Conservation (phyloP, 2,329 filamentous ascomycete genomes). For the Alternaria solani region DNA sequence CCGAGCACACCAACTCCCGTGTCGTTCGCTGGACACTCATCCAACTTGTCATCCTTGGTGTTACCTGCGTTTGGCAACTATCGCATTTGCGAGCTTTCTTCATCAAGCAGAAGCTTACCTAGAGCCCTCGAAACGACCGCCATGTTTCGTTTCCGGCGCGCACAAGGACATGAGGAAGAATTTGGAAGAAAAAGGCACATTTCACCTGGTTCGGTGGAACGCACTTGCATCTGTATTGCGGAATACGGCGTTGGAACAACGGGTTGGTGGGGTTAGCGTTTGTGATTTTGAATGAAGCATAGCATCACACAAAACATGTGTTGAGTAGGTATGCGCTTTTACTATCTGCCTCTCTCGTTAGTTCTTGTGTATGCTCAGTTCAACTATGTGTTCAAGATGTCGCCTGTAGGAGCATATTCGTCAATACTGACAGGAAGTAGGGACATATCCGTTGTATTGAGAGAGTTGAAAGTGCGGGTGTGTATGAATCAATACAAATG, state of each 20-base stretch:
- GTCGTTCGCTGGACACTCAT: constrained; percentile 95
- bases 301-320: constrained; percentile 1
- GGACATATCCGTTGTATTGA: background rate
- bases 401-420: background rate
- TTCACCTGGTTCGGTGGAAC: constrained; percentile 12
- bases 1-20: constrained; percentile 87
- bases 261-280: constrained; percentile 15
- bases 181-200: constrained; percentile 20
- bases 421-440: background rate
- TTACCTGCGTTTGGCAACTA: constrained; percentile 95
- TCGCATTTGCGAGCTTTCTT: constrained; percentile 97
- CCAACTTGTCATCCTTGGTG: constrained; percentile 82
- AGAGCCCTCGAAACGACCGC: constrained; percentile 38
- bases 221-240: constrained; percentile 26
- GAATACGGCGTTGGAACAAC: constrained; percentile 30
- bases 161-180: background rate
- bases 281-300: constrained; percentile 16
- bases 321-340: background rate
- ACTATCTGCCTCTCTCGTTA: background rate
- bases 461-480: background rate
- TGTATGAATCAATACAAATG: background rate
- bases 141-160: background rate
- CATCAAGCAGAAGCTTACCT: constrained; percentile 99
- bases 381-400: background rate
- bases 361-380: background rate